phyloP scores from a whole-genome alignment of 345 rosid genomes.

The Eucalyptus viminalis region DNA sequence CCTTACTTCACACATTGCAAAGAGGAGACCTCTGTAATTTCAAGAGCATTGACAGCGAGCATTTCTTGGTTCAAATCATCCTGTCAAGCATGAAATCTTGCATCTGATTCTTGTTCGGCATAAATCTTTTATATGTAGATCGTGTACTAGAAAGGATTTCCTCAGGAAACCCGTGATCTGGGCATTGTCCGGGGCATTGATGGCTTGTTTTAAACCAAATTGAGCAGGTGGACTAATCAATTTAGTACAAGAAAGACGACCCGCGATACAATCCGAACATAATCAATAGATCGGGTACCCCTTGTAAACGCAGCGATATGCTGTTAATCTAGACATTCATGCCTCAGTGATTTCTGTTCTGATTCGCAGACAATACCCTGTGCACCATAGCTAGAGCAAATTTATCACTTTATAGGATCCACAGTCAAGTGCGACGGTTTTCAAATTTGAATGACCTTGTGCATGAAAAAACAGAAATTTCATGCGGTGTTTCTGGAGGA shows the following conservation, averaged over 20 bases:
- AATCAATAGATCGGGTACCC: not conserved
- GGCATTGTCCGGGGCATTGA: too few relatives aligned
- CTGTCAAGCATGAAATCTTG: not conserved
- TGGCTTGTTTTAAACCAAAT: not conserved
- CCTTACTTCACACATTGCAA: not conserved
- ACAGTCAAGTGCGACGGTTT: not conserved
- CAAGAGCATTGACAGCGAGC: not conserved
- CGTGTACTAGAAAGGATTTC: not conserved
- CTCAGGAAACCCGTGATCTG: accelerated
- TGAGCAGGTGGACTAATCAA: not conserved
- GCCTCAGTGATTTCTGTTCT: not conserved
- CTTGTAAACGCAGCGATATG: not conserved
- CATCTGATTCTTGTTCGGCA: not conserved
- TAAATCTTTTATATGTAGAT: not conserved
- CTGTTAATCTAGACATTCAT: not conserved
- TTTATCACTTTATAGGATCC: not conserved
- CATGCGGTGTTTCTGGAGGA: not conserved
- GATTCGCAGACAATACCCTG: not conserved
- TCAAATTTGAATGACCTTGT: not conserved
- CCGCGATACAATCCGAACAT: not conserved
- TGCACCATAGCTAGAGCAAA: not conserved
- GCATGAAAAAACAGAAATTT: not conserved
- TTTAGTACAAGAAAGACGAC: not conserved
- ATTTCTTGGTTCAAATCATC: not conserved
- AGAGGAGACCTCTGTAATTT: not conserved